A percentile compares a stretch with the other conserved stretches of the same genome.
Conservation (phyloP, 192 early-diverging fungal species). For the Umbelopsis sp. region DNA sequence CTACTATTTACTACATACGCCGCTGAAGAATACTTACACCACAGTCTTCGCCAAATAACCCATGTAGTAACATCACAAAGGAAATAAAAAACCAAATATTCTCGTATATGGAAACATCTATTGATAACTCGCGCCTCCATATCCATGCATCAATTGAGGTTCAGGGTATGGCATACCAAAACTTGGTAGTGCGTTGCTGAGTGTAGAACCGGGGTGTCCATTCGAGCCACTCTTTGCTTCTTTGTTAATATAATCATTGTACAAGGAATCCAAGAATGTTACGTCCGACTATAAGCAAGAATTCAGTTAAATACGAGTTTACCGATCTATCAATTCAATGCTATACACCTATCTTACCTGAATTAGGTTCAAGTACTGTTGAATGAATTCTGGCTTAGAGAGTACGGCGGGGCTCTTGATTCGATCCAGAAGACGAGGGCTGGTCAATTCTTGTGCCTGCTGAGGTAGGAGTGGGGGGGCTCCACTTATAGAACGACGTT, state of each 20-base stretch:
- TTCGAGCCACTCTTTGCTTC: background rate
- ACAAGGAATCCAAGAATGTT: background rate
- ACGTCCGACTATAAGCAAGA: background rate
- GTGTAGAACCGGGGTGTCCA: background rate
- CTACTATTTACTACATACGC: no score
- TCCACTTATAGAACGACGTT: background rate
- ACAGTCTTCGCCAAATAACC: no score
- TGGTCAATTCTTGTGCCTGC: constrained; percentile 19
- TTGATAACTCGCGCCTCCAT: background rate
- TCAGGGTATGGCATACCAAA: background rate
- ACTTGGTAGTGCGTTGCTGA: background rate
- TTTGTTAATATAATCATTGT: background rate
- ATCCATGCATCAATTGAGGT: background rate
- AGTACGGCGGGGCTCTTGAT: constrained; percentile 19
- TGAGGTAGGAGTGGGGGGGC: constrained; percentile 20
- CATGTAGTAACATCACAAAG: background rate
- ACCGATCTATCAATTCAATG: background rate
- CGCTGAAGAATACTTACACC: no score
- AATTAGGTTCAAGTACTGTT: constrained; percentile 45
- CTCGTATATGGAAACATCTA: background rate
- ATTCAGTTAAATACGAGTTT: background rate
- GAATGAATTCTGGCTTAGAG: constrained; percentile 53
- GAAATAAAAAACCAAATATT: background rate
- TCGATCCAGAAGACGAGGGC: constrained; percentile 10
- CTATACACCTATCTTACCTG: constrained; percentile 32